Conservation (phyloP, 2,329 filamentous ascomycete species). For the Ophiostoma angusticollis region DNA sequence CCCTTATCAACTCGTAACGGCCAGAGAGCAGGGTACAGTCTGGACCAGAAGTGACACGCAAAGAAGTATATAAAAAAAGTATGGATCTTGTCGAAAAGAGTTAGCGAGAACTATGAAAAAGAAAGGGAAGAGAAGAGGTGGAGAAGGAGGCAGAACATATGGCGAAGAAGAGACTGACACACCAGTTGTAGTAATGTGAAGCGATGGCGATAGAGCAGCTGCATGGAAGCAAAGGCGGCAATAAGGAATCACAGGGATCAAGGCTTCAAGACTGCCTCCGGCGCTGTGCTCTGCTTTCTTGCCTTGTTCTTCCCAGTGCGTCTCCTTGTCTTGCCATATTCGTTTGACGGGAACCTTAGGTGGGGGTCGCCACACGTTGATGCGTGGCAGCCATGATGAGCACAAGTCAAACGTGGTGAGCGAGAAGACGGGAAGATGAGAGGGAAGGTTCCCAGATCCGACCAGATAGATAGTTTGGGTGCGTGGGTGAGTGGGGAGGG, state of each 20-base stretch:
- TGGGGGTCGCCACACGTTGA: conserved; percentile 8
- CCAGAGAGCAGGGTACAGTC: not conserved
- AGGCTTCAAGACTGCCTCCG: not conserved
- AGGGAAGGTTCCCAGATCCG: conserved; percentile 5
- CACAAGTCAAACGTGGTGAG: conserved; percentile 7
- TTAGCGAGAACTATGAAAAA: not conserved
- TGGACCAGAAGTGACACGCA: not conserved
- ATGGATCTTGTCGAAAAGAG: no score
- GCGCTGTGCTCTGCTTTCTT: conserved; percentile 1
- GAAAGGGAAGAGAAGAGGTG: not conserved
- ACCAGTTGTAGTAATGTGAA: no score
- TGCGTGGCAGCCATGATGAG: conserved; percentile 8
- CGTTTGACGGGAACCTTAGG: not conserved
- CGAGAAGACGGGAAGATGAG: conserved; percentile 3
- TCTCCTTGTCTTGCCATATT: not conserved
- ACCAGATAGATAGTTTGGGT: conserved; percentile 4
- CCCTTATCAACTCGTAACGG: conserved; percentile 10
- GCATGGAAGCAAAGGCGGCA: not conserved
- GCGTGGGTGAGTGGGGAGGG: conserved; percentile 3
- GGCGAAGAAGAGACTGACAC: not conserved
- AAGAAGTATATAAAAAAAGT: not conserved
- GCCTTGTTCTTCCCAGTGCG: not conserved
- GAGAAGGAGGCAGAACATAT: not conserved
- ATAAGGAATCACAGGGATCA: conserved; percentile 3
- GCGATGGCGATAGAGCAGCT: conserved; percentile 4